These are phyloP conservation scores for Cordyceps pruinosa DNA, from an alignment of 2,329 filamentous ascomycete genomes.

Conservation along the genomic window DNA sequence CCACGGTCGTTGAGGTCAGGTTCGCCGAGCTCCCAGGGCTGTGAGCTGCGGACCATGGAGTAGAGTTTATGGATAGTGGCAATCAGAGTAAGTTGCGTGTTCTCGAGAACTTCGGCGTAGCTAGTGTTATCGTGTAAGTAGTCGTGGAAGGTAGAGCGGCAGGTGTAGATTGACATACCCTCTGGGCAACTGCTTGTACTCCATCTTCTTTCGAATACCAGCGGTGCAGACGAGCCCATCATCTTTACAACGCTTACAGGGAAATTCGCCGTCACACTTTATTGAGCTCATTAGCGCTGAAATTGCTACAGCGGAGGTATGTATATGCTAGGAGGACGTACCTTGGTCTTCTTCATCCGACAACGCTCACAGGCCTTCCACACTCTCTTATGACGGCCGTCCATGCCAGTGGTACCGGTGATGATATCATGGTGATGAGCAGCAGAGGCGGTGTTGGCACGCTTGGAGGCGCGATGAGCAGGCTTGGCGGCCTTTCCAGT, in stretches of 20 bases:
- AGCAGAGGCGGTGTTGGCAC: slow-evolving; percentile 33
- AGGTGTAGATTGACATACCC: slow-evolving; percentile 37
- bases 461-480: slow-evolving; percentile 45
- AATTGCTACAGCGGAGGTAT: background rate
- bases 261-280: slow-evolving; percentile 59
- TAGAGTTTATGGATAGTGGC: slow-evolving; percentile 61
- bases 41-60: slow-evolving; percentile 52
- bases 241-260: slow-evolving; percentile 60
- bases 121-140: slow-evolving; percentile 24
- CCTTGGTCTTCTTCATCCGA: slow-evolving; percentile 65
- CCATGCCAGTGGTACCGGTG: slow-evolving; percentile 31
- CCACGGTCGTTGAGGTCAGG: slow-evolving; percentile 57
- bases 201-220: slow-evolving; percentile 59
- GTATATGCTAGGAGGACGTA: slow-evolving; percentile 21
- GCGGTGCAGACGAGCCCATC: slow-evolving; percentile 58
- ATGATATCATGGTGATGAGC: slow-evolving; percentile 32
- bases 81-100: slow-evolving; percentile 58
- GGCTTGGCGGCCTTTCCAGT: slow-evolving; percentile 39
- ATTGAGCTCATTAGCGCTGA: background rate
- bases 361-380: slow-evolving; percentile 63
- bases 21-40: slow-evolving; percentile 56
- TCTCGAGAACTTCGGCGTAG: slow-evolving; percentile 58
- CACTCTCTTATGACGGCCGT: slow-evolving; percentile 56
- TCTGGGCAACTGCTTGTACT: slow-evolving; percentile 58
- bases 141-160: background rate